Evolutionary conservation across 2,329 filamentous ascomycete species (phyloP).

Genomic region (Xylaria sp.): DNA sequence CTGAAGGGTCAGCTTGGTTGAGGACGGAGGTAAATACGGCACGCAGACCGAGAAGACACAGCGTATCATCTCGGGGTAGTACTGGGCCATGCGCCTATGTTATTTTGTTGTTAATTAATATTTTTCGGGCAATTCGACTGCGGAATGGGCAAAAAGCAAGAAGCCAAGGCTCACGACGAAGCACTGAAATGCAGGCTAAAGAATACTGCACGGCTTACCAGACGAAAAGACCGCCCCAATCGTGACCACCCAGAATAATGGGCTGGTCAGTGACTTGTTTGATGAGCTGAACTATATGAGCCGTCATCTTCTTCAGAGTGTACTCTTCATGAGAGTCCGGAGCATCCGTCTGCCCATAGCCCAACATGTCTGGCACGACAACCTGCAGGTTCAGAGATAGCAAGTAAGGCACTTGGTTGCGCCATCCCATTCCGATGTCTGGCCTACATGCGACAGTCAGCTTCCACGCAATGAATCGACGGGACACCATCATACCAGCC

Average conservation of each 20-base stretch:
- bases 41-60: slow-evolving; percentile 85
- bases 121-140: not conserved
- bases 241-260: slow-evolving; percentile 89
- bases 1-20: slow-evolving; percentile 66
- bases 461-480: slow-evolving; percentile 6
- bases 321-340: slow-evolving; percentile 72
- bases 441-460: slow-evolving; percentile 72
- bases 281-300: slow-evolving; percentile 79
- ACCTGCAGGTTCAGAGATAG: slow-evolving; percentile 78
- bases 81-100: slow-evolving; percentile 70
- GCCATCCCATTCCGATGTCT: slow-evolving; percentile 86
- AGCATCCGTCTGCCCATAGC: slow-evolving; percentile 81
- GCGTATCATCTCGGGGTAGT: slow-evolving; percentile 76
- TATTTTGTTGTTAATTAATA: slow-evolving; percentile 10
- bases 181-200: not conserved
- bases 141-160: not conserved
- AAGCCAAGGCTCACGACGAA: not conserved
- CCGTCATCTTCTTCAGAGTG: slow-evolving; percentile 75
- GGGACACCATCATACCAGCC: slow-evolving; percentile 43
- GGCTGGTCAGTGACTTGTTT: slow-evolving; percentile 60
- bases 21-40: slow-evolving; percentile 69
- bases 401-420: slow-evolving; percentile 85
- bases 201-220: slow-evolving; percentile 56
- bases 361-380: slow-evolving; percentile 85
- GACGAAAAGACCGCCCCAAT: slow-evolving; percentile 86